phyloP scores from a whole-genome alignment of 306 rosid species.

The Geum urbanum region DNA sequence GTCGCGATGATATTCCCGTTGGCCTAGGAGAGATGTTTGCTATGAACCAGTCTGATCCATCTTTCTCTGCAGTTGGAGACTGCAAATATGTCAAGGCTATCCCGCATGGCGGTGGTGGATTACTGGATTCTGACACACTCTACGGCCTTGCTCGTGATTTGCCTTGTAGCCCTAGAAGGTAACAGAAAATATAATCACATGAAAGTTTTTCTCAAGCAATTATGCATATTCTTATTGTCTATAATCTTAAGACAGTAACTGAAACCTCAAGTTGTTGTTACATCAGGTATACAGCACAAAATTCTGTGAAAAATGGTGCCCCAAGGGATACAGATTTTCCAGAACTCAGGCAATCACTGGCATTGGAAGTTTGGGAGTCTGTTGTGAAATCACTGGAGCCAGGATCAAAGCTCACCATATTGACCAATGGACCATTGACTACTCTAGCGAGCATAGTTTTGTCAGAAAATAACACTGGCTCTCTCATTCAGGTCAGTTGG shows the following conservation, averaged over 20 bases:
- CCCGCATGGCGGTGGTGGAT: slow-evolving; percentile 83
- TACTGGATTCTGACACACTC: slow-evolving; percentile 84
- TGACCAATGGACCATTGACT: slow-evolving; percentile 93
- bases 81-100: slow-evolving; percentile 69
- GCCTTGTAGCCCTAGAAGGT: slow-evolving; percentile 92
- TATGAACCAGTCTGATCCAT: slow-evolving; percentile 56
- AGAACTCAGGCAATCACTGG: slow-evolving; percentile 67
- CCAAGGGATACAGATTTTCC: slow-evolving; percentile 63
- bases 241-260: neutral
- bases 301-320: slow-evolving; percentile 52
- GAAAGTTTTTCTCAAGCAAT: neutral
- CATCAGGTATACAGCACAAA: slow-evolving; percentile 69
- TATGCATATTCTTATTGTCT: neutral
- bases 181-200: neutral
- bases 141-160: slow-evolving; percentile 75
- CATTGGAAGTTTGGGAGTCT: slow-evolving; percentile 75
- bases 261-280: slow-evolving; percentile 13
- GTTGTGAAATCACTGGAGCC: slow-evolving; percentile 42
- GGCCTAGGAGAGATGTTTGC: slow-evolving; percentile 77
- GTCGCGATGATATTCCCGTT: slow-evolving; percentile 80
- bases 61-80: slow-evolving; percentile 44
- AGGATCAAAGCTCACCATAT: slow-evolving; percentile 62
- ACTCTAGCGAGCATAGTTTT: slow-evolving; percentile 63
- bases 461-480: slow-evolving; percentile 40
- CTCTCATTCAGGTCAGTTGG: slow-evolving; percentile 54